phyloP scores from a whole-genome alignment of 768 basidiomycete species.

The Rhodotorula kratochvilovae region DNA sequence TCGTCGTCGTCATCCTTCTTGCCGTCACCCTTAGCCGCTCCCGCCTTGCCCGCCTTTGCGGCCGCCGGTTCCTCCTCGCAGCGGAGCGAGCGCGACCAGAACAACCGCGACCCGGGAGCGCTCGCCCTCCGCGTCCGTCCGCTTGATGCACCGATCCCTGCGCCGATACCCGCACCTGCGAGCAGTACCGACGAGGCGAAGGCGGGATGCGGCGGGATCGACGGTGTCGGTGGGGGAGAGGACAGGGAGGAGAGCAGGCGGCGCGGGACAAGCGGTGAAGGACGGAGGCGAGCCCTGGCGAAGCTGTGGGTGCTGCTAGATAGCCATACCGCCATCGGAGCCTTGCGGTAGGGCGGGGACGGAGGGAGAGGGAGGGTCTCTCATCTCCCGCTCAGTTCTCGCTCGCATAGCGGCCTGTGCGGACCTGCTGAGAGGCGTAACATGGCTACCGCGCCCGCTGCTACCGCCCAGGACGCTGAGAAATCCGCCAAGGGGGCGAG shows the following conservation, averaged over 20 bases:
- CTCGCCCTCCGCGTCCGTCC: not conserved
- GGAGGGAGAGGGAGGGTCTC: too few relatives aligned
- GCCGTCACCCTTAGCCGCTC: not conserved
- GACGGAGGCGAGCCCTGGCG: rapidly evolving
- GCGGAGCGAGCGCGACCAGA: not conserved
- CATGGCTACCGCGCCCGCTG: not conserved
- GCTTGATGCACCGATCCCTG: rapidly evolving
- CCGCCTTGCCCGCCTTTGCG: not conserved
- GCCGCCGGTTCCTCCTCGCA: not conserved
- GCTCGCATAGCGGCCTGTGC: not conserved
- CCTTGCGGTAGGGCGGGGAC: not conserved
- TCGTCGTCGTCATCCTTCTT: not conserved
- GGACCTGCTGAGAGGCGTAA: not conserved
- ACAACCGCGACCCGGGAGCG: not conserved
- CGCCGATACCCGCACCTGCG: too few relatives aligned
- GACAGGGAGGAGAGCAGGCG: not conserved
- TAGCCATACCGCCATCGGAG: not conserved
- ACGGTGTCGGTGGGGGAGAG: not conserved
- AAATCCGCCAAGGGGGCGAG: not conserved
- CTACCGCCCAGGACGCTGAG: not conserved
- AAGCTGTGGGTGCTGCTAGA: not conserved
- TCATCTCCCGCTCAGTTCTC: not conserved
- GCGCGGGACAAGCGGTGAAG: not conserved
- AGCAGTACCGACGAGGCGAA: not conserved
- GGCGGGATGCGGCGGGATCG: not conserved